A percentile compares a stretch with the other conserved stretches of the same genome.
Evolutionary conservation across 2,329 filamentous ascomycete genomes (phyloP).

Genomic region (Neonectria faginata): DNA sequence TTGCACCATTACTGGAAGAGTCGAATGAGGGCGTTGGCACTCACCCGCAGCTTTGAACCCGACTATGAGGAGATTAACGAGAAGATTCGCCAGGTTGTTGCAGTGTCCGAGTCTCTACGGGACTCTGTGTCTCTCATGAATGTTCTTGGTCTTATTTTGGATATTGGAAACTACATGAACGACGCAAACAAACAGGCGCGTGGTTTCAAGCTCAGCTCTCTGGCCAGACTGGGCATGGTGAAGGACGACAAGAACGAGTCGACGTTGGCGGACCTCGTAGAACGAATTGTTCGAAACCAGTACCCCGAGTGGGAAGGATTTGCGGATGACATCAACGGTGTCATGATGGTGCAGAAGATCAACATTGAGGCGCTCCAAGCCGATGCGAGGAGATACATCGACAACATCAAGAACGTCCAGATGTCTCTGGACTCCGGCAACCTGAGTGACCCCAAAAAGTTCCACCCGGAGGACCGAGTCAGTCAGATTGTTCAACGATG

Average conservation of each 20-base stretch:
- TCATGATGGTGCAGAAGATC: constrained; percentile 85
- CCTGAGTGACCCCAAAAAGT: constrained; percentile 94
- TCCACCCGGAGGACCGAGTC: constrained; percentile 96
- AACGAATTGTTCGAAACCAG: constrained; percentile 95
- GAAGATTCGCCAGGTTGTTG: constrained; percentile 87
- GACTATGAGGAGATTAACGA: constrained; percentile 93
- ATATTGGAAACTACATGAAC: constrained; percentile 99
- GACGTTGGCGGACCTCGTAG: constrained; percentile 93
- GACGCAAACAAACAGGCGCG: constrained; percentile 98
- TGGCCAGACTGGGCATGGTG: constrained; percentile 93
- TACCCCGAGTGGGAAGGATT: constrained; percentile 97
- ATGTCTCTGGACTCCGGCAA: constrained; percentile 92
- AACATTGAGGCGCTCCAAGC: constrained; percentile 91
- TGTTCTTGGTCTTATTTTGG: constrained; percentile 92
- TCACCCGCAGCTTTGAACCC: constrained; percentile 84
- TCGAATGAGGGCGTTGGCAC: constrained; percentile 87
- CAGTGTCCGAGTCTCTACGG: constrained; percentile 87
- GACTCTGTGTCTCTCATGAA: constrained; percentile 96
- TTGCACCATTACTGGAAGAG: constrained; percentile 99
- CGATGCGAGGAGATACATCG: constrained; percentile 92
- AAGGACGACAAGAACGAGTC: constrained; percentile 99
- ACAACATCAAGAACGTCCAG: constrained; percentile 95
- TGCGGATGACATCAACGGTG: constrained; percentile 82
- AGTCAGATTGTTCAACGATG: constrained; percentile 88
- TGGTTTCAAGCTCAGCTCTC: constrained; percentile 96